Evolutionary conservation across 768 basidiomycete genomes (phyloP).

Genomic region (Panellus pusillus): DNA sequence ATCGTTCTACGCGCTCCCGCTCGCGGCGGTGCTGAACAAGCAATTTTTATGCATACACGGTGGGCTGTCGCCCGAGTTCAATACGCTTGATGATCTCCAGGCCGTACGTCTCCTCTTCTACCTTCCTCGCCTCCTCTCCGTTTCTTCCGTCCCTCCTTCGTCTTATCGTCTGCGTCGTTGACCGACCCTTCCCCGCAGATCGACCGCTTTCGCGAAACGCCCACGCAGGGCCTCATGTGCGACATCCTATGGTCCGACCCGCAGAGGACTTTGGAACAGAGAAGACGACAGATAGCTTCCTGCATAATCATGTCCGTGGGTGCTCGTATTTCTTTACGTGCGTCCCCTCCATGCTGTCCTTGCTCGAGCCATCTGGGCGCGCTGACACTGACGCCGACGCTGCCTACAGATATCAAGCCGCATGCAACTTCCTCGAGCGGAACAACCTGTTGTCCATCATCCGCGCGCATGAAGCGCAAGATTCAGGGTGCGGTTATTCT

Average conservation of each 20-base stretch:
- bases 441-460: slow-evolving; percentile 97
- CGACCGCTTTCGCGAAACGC: slow-evolving; percentile 97
- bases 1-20: slow-evolving; percentile 90
- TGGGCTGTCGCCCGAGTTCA: slow-evolving; percentile 91
- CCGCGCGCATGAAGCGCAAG: slow-evolving; percentile 97
- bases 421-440: slow-evolving; percentile 94
- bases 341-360: slow-evolving; percentile 14
- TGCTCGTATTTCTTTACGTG: slow-evolving; percentile 91
- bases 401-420: slow-evolving; percentile 83
- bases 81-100: slow-evolving; percentile 94
- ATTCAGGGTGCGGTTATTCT: slow-evolving; percentile 70
- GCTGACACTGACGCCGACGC: slow-evolving; percentile 10
- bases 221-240: slow-evolving; percentile 96
- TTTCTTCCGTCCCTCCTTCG: too few species aligned
- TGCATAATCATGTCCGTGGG: slow-evolving; percentile 96
- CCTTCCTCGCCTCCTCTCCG: too few species aligned
- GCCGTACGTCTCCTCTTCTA: slow-evolving; percentile 48
- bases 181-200: slow-evolving; percentile 50
- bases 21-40: slow-evolving; percentile 99
- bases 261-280: slow-evolving; percentile 97
- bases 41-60: slow-evolving; percentile 99
- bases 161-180: neutral
- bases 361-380: too few species aligned
- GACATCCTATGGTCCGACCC: slow-evolving; percentile 99
- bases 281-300: slow-evolving; percentile 85